Evolutionary conservation across 768 basidiomycete species (phyloP).

Genomic region (Podaxis rugospora): DNA sequence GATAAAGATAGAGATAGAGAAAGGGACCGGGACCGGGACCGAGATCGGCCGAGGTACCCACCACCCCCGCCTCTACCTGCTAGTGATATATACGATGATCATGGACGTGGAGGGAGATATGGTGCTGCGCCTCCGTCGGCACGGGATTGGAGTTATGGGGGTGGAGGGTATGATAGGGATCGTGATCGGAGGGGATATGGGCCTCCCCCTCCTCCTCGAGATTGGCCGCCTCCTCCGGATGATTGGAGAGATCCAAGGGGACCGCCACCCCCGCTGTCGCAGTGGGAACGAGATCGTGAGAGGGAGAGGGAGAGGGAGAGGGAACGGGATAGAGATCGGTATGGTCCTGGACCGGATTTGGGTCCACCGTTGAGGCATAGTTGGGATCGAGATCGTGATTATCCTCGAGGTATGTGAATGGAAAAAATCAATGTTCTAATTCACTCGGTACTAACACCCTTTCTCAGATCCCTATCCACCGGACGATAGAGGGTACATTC

Average conservation of each 20-base stretch:
- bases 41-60: constrained; percentile 4
- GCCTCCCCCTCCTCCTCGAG: constrained; percentile 23
- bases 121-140: constrained; percentile 14
- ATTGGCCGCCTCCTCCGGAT: constrained; percentile 27
- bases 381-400: background rate
- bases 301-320: constrained; percentile 6
- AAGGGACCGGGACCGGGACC: background rate
- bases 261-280: constrained; percentile 4
- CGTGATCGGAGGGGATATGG: constrained; percentile 27
- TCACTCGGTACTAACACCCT: background rate
- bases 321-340: background rate
- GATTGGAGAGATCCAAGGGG: constrained; percentile 1
- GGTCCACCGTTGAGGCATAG: background rate
- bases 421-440: no score
- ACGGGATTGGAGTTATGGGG: constrained; percentile 23
- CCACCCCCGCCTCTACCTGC: background rate
- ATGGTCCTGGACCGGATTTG: background rate
- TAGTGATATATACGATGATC: constrained; percentile 9
- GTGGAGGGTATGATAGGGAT: constrained; percentile 14
- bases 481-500: background rate
- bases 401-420: background rate
- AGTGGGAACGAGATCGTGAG: constrained; percentile 6
- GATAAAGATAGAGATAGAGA: background rate
- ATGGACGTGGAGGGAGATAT: background rate
- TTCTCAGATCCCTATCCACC: background rate